Base-by-base conservation (phyloP, 768 basidiomycete genomes). In the Boletus eberwhitei region DNA sequence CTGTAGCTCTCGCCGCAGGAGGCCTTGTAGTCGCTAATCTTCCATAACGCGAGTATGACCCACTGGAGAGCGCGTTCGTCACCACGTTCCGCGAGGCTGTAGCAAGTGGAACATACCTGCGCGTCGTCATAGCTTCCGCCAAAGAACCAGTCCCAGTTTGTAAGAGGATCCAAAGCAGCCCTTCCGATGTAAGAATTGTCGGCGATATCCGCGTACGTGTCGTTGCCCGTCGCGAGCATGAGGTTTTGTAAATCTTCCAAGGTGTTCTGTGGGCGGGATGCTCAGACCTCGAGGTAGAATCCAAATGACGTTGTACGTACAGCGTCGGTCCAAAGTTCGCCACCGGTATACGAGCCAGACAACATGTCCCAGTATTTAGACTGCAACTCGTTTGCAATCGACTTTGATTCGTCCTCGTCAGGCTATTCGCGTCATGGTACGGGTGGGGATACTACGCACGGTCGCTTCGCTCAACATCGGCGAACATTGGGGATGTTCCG, bases 201-300 rank as follows among this genome's bases (percentile, higher is more conserved):
- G 8, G 76, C 77, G 3, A 81, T 69, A 14, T 44, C 49, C 16
- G 36, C 26, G 43, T 74, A 83, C 16, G 75, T 66, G 52, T 79
- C 62, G 4, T 68, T 71, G 14, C 73, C 74, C 5, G 76, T 77
- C 13, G 74, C 77, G 13, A 83, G 73, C 82, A 83, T 83, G 48
- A 83, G 66, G 64, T 81, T 83, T 58, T 83, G 79, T 14, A 83
- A 63, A 58, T 83, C 81, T 60, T 83, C 82, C 31, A 82, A 59
- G 6, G 81, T 74, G 58, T 83, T 84, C 82, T 83, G n/a, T 51
- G 44, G 21, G 52, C 36, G 22, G 32, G 11, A 21, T 8, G 17
- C n/a, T 17, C 21, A 39, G 22, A 45, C 24, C 13, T 39, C 16
- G 19, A 22, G 34, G 49, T 6, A 36, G n/a, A 43, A 44, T 26